These are phyloP conservation scores for Daedalea quercina DNA, from an alignment of 768 basidiomycete species.

Conservation along the genomic window DNA sequence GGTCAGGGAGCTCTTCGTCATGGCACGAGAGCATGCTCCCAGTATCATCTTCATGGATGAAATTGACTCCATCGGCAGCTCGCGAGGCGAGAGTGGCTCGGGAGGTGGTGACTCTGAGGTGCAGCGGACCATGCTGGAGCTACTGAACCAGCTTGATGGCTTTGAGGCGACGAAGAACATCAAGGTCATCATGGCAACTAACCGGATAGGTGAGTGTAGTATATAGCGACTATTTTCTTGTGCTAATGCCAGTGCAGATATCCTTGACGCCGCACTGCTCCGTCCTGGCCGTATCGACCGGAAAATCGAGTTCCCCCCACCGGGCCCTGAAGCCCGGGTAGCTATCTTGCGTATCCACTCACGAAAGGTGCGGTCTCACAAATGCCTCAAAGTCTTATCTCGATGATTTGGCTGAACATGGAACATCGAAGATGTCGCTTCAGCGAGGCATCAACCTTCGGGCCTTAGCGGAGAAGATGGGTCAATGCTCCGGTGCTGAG, in stretches of 20 bases:
- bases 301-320: conserved; percentile 98
- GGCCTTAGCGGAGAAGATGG: conserved; percentile 97
- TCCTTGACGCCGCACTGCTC: conserved; percentile 87
- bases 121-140: conserved; percentile 60
- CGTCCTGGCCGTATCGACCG: conserved; percentile 94
- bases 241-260: conserved; percentile 44
- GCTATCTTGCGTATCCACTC: conserved; percentile 97
- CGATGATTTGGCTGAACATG: too few species aligned
- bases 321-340: conserved; percentile 93
- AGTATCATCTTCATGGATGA: conserved; percentile 99
- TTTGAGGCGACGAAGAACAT: conserved; percentile 75
- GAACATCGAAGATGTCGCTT: conserved; percentile 73
- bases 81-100: conserved; percentile 72
- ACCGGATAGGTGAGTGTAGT: conserved; percentile 72
- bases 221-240: background rate
- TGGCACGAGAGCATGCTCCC: conserved; percentile 96
- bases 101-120: conserved; percentile 62
- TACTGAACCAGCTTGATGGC: conserved; percentile 61
- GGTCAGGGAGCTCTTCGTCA: conserved; percentile 97
- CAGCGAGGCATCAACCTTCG: conserved; percentile 98
- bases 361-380: conserved; percentile 64
- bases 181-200: conserved; percentile 95
- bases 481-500: conserved; percentile 96
- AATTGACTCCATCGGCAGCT: conserved; percentile 95
- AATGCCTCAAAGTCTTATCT: too few species aligned